Conservation (phyloP, 75 land plant genomes). For the Cunninghamia lanceolata region DNA sequence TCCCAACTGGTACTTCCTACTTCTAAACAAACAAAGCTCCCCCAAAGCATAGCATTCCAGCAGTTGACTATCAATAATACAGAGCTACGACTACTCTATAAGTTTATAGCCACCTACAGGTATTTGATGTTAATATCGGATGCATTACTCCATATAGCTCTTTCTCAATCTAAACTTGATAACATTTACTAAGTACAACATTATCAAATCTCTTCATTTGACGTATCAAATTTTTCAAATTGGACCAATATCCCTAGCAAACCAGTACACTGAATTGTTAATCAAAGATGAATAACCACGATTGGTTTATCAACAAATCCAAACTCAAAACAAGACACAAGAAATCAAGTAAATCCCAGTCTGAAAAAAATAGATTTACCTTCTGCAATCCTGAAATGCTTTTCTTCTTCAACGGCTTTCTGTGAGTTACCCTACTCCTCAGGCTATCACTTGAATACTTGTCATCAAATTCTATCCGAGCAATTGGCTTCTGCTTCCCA, state of each 20-base stretch:
- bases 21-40: neutral
- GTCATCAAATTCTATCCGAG: neutral
- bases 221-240: neutral
- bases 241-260: neutral
- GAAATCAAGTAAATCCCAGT: neutral
- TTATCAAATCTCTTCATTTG: neutral
- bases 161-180: neutral
- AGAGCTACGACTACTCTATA: neutral
- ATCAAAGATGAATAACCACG: neutral
- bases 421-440: neutral
- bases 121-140: neutral
- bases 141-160: neutral
- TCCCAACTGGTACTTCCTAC: neutral
- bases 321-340: neutral
- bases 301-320: neutral
- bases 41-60: neutral
- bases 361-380: neutral
- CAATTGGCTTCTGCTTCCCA: neutral
- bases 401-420: neutral
- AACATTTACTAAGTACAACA: neutral
- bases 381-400: slow-evolving; percentile 3
- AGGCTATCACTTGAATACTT: neutral
- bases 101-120: neutral
- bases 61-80: neutral
- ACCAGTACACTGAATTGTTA: neutral